These are phyloP conservation scores for Venturia pyrina DNA, from an alignment of 2,329 filamentous ascomycete species.

Conservation along the genomic window DNA sequence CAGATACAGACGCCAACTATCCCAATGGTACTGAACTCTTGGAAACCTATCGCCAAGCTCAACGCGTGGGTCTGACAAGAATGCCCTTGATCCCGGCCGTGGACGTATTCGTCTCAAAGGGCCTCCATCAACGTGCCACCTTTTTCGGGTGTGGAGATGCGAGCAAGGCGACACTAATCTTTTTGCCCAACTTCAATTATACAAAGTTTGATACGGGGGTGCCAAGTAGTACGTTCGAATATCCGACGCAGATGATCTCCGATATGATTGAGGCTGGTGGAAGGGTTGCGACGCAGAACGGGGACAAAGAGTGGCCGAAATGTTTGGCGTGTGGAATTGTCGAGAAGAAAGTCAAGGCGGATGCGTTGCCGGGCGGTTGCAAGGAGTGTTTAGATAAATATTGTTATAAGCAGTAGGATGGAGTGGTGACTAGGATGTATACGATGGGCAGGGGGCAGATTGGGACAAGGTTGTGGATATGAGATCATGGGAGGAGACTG, in stretches of 20 bases:
- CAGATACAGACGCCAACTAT: slow-evolving; percentile 48
- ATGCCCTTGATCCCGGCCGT: slow-evolving; percentile 50
- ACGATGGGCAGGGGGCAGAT: no score
- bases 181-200: slow-evolving; percentile 35
- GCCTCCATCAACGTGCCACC: slow-evolving; percentile 48
- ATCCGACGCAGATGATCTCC: slow-evolving; percentile 25
- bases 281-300: slow-evolving; percentile 29
- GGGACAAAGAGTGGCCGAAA: slow-evolving; percentile 25
- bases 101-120: slow-evolving; percentile 46
- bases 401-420: slow-evolving; percentile 18
- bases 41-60: slow-evolving; percentile 47
- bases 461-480: no score
- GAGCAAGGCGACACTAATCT: slow-evolving; percentile 27
- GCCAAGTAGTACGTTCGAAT: slow-evolving; percentile 26
- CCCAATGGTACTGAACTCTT: slow-evolving; percentile 51
- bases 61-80: slow-evolving; percentile 39
- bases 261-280: slow-evolving; percentile 33
- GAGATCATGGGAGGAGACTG: no score
- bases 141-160: slow-evolving; percentile 52
- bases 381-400: slow-evolving; percentile 32
- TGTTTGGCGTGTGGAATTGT: slow-evolving; percentile 34
- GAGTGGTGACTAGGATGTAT: no score
- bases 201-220: slow-evolving; percentile 22
- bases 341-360: slow-evolving; percentile 23
- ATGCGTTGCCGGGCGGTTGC: slow-evolving; percentile 25